Percentiles rank a stretch among this genome's conserved stretches.
phyloP scores from a whole-genome alignment of 306 rosid genomes.

The cucumber (Cucumis sativus) region DNA sequence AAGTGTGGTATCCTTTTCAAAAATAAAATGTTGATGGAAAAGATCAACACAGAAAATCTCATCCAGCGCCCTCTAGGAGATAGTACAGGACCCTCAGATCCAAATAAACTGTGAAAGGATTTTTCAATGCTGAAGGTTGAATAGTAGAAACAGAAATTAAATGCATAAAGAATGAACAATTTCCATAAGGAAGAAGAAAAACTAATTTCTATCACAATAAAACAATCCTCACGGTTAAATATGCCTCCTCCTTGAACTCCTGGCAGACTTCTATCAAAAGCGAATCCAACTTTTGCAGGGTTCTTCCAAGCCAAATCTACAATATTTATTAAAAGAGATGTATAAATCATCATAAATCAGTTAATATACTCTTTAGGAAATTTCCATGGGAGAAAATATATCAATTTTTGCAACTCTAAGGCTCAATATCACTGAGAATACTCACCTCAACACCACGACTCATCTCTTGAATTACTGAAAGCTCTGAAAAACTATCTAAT shows the following conservation, averaged over 20 bases:
- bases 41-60: neutral
- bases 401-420: neutral
- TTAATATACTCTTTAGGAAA: neutral
- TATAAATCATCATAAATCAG: neutral
- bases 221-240: conserved; percentile 61
- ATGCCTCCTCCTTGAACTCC: conserved; percentile 79
- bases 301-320: conserved; percentile 89
- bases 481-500: conserved; percentile 76
- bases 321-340: conserved; percentile 7
- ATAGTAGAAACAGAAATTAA: neutral
- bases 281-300: conserved; percentile 89
- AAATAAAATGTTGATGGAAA: neutral
- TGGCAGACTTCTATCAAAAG: conserved; percentile 91
- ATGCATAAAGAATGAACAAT: neutral
- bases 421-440: conserved; percentile 7
- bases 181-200: neutral
- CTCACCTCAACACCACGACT: conserved; percentile 84
- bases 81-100: neutral
- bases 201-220: conserved; percentile 1
- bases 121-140: too few relatives aligned
- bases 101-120: neutral
- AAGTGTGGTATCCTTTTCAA: too few relatives aligned
- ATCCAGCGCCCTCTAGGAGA: neutral
- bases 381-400: conserved; percentile 3
- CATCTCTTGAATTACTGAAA: conserved; percentile 90